Conservation (phyloP, 164 flowering plant genomes). For the grape (Vitis vinifera) region DNA sequence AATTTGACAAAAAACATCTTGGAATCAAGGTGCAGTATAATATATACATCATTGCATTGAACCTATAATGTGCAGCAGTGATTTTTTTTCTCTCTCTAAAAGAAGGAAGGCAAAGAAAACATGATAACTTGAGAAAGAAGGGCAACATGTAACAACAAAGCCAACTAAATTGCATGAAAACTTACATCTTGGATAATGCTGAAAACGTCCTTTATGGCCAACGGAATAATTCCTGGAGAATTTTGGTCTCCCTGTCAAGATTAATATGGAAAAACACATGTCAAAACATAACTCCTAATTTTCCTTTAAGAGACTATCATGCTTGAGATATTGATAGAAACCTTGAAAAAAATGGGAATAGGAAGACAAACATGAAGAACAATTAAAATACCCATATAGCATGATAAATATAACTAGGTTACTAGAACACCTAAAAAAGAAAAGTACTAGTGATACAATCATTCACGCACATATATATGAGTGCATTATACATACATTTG, state of each 20-base stretch:
- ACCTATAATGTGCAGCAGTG: background rate
- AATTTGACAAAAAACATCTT: no score
- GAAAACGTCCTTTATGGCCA: slow-evolving; percentile 98
- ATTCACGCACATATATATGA: background rate
- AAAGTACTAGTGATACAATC: no score
- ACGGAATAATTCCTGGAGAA: slow-evolving; percentile 88
- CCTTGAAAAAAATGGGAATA: background rate
- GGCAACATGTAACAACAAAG: background rate
- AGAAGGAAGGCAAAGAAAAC: background rate
- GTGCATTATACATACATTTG: background rate
- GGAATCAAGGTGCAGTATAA: no score
- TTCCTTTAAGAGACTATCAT: background rate
- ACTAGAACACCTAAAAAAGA: background rate
- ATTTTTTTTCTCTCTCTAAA: no score
- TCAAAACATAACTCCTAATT: slow-evolving; percentile 1
- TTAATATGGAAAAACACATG: slow-evolving; percentile 6
- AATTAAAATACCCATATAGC: background rate
- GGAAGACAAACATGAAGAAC: background rate
- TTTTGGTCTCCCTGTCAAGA: slow-evolving; percentile 83
- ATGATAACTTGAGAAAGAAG: background rate
- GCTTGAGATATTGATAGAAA: background rate
- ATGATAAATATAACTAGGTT: background rate
- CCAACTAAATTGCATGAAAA: background rate
- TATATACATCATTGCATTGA: background rate
- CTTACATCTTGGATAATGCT: slow-evolving; percentile 98